Base-by-base conservation (phyloP, 1,284 basidiomycete species). In the Moesziomyces parantarcticus region DNA sequence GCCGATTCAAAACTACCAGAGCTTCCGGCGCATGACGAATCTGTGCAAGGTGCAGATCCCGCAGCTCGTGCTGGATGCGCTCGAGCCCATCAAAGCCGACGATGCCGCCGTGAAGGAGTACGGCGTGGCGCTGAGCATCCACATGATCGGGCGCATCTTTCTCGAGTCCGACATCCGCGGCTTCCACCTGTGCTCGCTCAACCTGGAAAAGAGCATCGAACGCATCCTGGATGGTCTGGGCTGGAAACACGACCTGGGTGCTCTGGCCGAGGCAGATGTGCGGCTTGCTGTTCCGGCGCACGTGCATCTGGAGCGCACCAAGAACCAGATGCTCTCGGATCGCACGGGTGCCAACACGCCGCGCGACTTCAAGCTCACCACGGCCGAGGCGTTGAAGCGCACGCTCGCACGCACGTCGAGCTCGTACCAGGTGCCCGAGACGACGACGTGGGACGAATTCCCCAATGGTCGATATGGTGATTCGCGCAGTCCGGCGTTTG, bases 1-100 rank as follows among this genome's bases (percentile, higher is more conserved):
- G 95, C 97, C 97, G 0, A 93, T 99, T 61, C 97, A 99, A 83
- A 97, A 92, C 43, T 97, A 94, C 82, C 89, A 91, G 21, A 95
- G 94, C 1, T 99, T 99, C 85, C 87, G 91, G 50, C 90, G 97
- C 54, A 87, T 98, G 72, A 92, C 92, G 41, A 96, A 95, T 81
- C 87, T 99, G 23, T 94, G 92, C 76, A 92, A 92, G 40, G 90
- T 91, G 2, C 88, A 88, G 25, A 90, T 97, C 3, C 97, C 97
- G 0, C 85, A 88, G 4, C 81, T 86, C 26, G 86, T 97, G 44
- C 87, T 91, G 84, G 85, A 88, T 3, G 89, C 89, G 61, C 86
- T 99, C 1, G 89, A 92, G 42, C 88, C 88, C 1, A 92, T 98
- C 78, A 73, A 77, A 54, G 67, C 54, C 75, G 93, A 97, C 77